Percentiles rank a stretch among this genome's conserved stretches.
Evolutionary conservation across 148 eudicot genomes (phyloP).

Genomic region (Cornus controversa): DNA sequence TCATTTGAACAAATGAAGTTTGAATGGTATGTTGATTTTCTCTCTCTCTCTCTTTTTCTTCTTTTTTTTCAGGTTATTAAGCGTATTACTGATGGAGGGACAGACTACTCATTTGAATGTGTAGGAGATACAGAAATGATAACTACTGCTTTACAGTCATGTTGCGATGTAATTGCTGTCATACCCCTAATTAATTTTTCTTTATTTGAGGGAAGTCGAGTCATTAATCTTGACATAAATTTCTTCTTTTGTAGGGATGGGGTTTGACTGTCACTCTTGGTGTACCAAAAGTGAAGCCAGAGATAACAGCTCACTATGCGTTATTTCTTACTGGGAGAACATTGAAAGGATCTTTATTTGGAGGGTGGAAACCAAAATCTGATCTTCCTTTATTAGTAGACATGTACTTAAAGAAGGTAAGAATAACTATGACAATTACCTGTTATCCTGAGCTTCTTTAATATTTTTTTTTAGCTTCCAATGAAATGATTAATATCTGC

Average conservation of each 20-base stretch:
- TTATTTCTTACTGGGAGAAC: conserved; percentile 76
- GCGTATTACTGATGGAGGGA: conserved; percentile 81
- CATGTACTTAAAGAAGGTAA: conserved; percentile 76
- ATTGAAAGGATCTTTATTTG: conserved; percentile 78
- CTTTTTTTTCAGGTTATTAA: conserved; percentile 60
- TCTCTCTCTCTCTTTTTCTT: background rate
- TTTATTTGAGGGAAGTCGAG: background rate
- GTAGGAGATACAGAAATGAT: conserved; percentile 79
- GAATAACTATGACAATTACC: conserved; percentile 2
- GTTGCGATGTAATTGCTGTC: conserved; percentile 59
- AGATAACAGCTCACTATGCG: conserved; percentile 74
- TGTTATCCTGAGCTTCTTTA: background rate
- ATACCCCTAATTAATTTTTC: background rate
- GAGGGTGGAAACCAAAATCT: conserved; percentile 99
- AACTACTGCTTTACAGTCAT: conserved; percentile 81
- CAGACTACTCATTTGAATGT: conserved; percentile 94
- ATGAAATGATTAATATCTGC: background rate
- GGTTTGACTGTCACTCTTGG: conserved; percentile 93
- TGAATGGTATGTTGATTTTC: background rate
- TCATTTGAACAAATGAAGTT: background rate
- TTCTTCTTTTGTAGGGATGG: conserved; percentile 64
- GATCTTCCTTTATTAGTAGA: conserved; percentile 80
- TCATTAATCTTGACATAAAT: background rate
- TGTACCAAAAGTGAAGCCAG: conserved; percentile 85
- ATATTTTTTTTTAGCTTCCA: background rate